These are phyloP conservation scores for Raddia distichophylla DNA, from an alignment of 176 grass and related monocot species.

Conservation along the genomic window DNA sequence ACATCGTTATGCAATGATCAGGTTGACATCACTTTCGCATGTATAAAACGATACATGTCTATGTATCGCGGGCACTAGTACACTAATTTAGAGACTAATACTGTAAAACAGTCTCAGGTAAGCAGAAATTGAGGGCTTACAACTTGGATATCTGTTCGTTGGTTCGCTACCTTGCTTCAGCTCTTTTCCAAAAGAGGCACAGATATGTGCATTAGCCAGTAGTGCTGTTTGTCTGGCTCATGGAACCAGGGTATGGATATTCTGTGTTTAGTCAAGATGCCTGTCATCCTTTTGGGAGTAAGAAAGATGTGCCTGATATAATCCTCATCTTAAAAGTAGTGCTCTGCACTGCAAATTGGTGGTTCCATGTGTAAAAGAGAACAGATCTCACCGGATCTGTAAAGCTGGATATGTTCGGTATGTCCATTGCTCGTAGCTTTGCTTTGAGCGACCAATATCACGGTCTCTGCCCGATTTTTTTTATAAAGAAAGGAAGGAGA, in stretches of 20 bases:
- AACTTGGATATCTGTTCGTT: slow-evolving; percentile 6
- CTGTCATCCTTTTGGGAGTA: slow-evolving; percentile 38
- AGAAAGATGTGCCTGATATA: background rate
- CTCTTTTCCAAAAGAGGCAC: background rate
- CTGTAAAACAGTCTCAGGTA: too few species aligned
- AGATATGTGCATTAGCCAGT: too few species aligned
- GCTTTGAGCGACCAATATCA: slow-evolving; percentile 16
- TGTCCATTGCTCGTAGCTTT: slow-evolving; percentile 4
- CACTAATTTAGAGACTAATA: too few species aligned
- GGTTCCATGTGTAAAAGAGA: slow-evolving; percentile 18
- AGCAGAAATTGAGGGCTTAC: too few species aligned
- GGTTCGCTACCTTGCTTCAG: background rate
- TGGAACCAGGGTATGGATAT: slow-evolving; percentile 17
- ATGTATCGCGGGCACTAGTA: too few species aligned
- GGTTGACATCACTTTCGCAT: too few species aligned
- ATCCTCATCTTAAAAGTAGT: background rate
- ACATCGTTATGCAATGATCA: too few species aligned
- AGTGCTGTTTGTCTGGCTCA: background rate
- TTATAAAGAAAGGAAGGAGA: too few species aligned
- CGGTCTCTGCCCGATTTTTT: background rate
- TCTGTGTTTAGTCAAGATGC: slow-evolving; percentile 20
- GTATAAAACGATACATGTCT: too few species aligned
- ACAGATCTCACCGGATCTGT: slow-evolving; percentile 21
- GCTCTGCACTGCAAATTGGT: background rate
- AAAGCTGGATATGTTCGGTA: slow-evolving; percentile 28